Evolutionary conservation across 768 basidiomycete genomes (phyloP).

Genomic region (Cystobasidium tubakii): DNA sequence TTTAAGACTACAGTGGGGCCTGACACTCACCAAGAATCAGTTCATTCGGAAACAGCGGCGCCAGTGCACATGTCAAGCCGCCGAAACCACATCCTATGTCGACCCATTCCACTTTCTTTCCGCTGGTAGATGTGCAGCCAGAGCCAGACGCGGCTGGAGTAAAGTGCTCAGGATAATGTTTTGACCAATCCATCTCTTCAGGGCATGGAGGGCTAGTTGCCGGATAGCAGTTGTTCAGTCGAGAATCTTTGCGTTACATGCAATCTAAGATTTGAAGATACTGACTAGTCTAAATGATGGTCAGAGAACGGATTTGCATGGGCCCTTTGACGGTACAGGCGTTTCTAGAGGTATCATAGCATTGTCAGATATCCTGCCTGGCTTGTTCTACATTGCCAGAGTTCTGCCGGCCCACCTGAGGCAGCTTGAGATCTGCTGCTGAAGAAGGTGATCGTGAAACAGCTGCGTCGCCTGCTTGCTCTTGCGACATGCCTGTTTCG

Average conservation of each 20-base stretch:
- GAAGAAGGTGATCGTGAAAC: background rate
- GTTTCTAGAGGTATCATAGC: conserved; percentile 49
- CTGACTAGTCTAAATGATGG: conserved; percentile 70
- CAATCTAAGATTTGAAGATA: background rate
- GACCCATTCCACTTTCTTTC: conserved; percentile 79
- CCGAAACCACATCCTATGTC: conserved; percentile 98
- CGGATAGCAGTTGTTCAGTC: background rate
- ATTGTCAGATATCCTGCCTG: background rate
- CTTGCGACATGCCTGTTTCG: background rate
- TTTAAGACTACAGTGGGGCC: too few relatives aligned
- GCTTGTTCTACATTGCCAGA: background rate
- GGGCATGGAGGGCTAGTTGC: conserved; percentile 62
- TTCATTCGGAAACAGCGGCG: conserved; percentile 81
- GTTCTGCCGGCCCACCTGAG: background rate
- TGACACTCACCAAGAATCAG: conserved; percentile 74
- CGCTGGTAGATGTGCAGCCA: conserved; percentile 44
- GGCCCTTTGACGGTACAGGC: conserved; percentile 55
- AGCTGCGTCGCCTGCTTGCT: background rate
- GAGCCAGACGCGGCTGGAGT: conserved; percentile 2
- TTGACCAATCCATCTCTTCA: conserved; percentile 67
- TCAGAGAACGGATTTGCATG: conserved; percentile 56
- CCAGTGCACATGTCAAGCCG: conserved; percentile 79
- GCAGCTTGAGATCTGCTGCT: conserved; percentile 7
- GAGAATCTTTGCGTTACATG: background rate
- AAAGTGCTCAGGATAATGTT: conserved; percentile 71